Percentiles rank a stretch among this genome's conserved stretches.
Conservation (phyloP, 2,329 filamentous ascomycete genomes). For the Aurifilum marmelostoma region DNA sequence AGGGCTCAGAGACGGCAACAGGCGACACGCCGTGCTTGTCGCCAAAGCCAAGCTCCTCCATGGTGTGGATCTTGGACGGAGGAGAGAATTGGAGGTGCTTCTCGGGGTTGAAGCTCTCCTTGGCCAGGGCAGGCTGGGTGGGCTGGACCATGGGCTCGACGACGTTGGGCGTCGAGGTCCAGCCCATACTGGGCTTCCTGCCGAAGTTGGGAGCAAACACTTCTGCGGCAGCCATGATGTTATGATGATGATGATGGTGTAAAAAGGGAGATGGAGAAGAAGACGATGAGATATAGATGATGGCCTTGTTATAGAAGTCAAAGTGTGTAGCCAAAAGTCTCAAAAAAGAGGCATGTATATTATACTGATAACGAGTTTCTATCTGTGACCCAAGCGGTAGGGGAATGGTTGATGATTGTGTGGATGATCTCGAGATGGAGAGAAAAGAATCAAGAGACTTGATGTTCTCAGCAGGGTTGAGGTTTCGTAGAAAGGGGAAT, state of each 20-base stretch:
- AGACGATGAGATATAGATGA: too few species aligned
- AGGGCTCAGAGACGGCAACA: slow-evolving; percentile 67
- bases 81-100: slow-evolving; percentile 59
- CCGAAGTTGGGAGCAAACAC: slow-evolving; percentile 17
- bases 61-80: slow-evolving; percentile 56
- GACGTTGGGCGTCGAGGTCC: slow-evolving; percentile 13
- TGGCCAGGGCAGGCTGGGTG: neutral
- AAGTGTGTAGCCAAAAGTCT: neutral
- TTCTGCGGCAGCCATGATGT: slow-evolving; percentile 16
- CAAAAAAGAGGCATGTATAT: slow-evolving; percentile 4
- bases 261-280: neutral
- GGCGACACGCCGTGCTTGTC: slow-evolving; percentile 62
- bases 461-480: neutral
- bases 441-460: neutral
- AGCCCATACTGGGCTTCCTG: slow-evolving; percentile 15
- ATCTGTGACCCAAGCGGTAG: neutral
- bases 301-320: neutral
- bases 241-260: neutral
- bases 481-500: neutral
- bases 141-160: slow-evolving; percentile 11
- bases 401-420: neutral
- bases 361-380: neutral
- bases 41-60: slow-evolving; percentile 63
- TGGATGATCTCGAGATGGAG: neutral
- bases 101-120: slow-evolving; percentile 28